Percentiles rank a stretch among this genome's conserved stretches.
These are phyloP conservation scores for Puccinia horiana DNA, from an alignment of 1,284 basidiomycete genomes.

Conservation along the genomic window DNA sequence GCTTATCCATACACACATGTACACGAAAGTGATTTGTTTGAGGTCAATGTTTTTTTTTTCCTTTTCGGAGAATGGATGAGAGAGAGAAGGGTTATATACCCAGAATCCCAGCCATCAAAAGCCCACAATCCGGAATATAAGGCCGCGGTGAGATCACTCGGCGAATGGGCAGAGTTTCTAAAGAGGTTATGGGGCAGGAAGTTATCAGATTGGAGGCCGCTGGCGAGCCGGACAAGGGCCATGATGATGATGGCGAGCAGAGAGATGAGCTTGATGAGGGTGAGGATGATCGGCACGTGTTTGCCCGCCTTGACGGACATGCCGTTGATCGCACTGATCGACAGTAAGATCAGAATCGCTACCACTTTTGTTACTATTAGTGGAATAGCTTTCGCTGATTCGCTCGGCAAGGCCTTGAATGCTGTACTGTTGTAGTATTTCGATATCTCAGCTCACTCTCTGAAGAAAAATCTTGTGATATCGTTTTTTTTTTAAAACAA, in stretches of 20 bases:
- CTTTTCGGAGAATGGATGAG: background rate
- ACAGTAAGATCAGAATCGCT: slow-evolving; percentile 52
- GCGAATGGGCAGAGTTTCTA: slow-evolving; percentile 71
- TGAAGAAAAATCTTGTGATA: too few species aligned
- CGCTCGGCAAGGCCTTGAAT: slow-evolving; percentile 54
- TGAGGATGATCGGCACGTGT: slow-evolving; percentile 55
- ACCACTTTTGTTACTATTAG: slow-evolving; percentile 55
- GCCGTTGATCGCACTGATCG: slow-evolving; percentile 54
- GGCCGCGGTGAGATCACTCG: slow-evolving; percentile 84
- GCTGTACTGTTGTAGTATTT: background rate
- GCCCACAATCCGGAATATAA: slow-evolving; percentile 95
- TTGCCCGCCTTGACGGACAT: slow-evolving; percentile 55
- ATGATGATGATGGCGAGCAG: slow-evolving; percentile 71
- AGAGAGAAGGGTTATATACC: slow-evolving; percentile 29
- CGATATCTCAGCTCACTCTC: background rate
- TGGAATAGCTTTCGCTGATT: slow-evolving; percentile 55
- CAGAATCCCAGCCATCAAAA: slow-evolving; percentile 77
- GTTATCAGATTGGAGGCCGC: slow-evolving; percentile 62
- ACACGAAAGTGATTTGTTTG: background rate
- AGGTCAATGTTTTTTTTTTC: background rate
- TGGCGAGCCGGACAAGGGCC: slow-evolving; percentile 71
- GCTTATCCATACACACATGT: background rate
- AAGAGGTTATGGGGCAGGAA: slow-evolving; percentile 65
- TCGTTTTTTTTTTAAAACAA: background rate
- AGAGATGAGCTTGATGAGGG: slow-evolving; percentile 54